A percentile compares a stretch with the other conserved stretches of the same genome.
Evolutionary conservation across 352 stramenopile genomes (phyloP).

Genomic region (Thraustochytrium sp.): DNA sequence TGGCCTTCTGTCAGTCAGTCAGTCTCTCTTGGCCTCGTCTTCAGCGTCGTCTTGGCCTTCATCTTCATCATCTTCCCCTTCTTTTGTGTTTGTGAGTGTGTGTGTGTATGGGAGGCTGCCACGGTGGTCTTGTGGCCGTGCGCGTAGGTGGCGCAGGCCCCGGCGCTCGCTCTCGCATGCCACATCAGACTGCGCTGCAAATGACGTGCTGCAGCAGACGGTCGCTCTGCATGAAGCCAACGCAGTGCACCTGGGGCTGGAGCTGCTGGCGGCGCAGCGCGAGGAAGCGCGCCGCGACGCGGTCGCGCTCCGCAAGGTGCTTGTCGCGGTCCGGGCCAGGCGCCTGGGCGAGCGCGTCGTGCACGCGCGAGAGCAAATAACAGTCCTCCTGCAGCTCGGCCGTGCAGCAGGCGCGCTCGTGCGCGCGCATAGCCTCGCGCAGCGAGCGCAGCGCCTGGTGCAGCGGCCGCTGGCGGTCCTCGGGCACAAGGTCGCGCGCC

Average conservation of each 20-base stretch:
- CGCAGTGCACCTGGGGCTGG: neutral
- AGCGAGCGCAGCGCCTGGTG: neutral
- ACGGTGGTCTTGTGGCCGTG: too few species aligned
- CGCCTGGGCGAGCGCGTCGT: neutral
- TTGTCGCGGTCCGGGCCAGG: neutral
- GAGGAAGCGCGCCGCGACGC: neutral
- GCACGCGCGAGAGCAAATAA: slow-evolving; percentile 14
- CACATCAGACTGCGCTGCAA: slow-evolving; percentile 14
- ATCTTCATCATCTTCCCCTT: too few species aligned
- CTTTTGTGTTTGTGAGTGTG: too few species aligned
- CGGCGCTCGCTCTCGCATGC: neutral
- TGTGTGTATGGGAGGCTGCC: too few species aligned
- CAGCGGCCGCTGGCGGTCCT: neutral
- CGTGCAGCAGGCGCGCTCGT: neutral
- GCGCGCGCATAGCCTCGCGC: neutral
- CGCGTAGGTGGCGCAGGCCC: neutral
- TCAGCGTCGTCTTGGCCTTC: too few species aligned
- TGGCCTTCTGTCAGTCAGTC: too few species aligned
- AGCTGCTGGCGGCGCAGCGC: neutral
- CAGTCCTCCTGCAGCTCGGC: neutral
- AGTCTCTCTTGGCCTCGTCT: too few species aligned
- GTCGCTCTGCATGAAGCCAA: slow-evolving; percentile 24
- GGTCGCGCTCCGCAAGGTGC: neutral
- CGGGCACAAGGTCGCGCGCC: neutral
- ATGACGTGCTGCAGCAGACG: neutral